phyloP scores from a whole-genome alignment of 2,329 filamentous ascomycete species.

The Pseudonectria foliicola region DNA sequence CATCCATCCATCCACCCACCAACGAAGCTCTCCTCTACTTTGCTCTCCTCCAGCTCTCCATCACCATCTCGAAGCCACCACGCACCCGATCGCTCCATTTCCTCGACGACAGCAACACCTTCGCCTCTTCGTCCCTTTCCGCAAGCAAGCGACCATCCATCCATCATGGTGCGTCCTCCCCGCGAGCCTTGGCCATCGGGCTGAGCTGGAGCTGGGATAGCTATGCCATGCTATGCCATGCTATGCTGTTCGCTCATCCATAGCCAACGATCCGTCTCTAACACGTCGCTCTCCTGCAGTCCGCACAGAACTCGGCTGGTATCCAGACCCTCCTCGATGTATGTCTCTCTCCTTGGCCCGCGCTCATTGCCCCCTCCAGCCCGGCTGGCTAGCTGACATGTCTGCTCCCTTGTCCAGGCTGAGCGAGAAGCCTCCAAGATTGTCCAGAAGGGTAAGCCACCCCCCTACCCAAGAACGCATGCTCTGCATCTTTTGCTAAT shows the following conservation, averaged over 20 bases:
- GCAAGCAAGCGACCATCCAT: background rate
- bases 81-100: too few relatives aligned
- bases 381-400: conserved; percentile 7
- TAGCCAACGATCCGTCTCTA: conserved; percentile 8
- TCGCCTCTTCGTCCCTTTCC: too few relatives aligned
- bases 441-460: conserved; percentile 79
- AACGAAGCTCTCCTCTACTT: too few relatives aligned
- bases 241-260: conserved; percentile 1
- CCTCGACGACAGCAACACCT: too few relatives aligned
- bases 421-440: conserved; percentile 99
- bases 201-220: background rate
- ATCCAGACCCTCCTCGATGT: conserved; percentile 99
- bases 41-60: too few relatives aligned
- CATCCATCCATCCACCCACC: too few relatives aligned
- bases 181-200: too few relatives aligned
- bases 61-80: too few relatives aligned
- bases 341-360: conserved; percentile 34
- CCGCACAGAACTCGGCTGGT: conserved; percentile 95
- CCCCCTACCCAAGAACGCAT: conserved; percentile 3
- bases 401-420: conserved; percentile 49
- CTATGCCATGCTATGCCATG: too few relatives aligned
- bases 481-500: conserved; percentile 21
- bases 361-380: too few relatives aligned
- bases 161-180: conserved; percentile 7
- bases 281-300: conserved; percentile 47